Evolutionary conservation across 1,284 basidiomycete genomes (phyloP).

Genomic region (Irpex sp.): DNA sequence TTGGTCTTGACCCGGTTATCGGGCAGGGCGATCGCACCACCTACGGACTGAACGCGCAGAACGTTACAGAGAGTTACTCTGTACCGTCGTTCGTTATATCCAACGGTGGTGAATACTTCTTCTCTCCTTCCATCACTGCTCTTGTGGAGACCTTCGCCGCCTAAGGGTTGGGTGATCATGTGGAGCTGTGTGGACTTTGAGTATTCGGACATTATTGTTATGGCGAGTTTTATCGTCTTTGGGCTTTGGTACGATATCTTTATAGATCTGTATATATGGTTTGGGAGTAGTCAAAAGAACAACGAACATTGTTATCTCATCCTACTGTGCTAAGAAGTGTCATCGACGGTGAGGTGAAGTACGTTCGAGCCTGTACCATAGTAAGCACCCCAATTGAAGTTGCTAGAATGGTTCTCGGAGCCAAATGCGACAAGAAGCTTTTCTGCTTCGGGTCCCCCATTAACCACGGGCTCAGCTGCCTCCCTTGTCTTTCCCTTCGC

Average conservation of each 20-base stretch:
- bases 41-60: background rate
- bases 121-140: constrained; percentile 13
- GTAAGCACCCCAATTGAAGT: constrained; percentile 61
- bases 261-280: background rate
- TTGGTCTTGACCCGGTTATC: constrained; percentile 1
- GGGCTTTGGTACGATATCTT: background rate
- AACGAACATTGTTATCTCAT: background rate
- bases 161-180: background rate
- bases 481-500: constrained; percentile 55
- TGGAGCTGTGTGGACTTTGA: background rate
- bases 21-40: background rate
- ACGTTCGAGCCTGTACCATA: constrained; percentile 70
- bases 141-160: background rate
- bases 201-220: background rate
- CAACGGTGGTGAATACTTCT: constrained; percentile 19
- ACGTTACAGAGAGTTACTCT: background rate
- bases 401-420: constrained; percentile 61
- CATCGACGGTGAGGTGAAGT: constrained; percentile 36
- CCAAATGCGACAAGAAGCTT: constrained; percentile 61
- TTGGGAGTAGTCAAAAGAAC: background rate
- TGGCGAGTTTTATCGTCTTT: background rate
- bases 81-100: constrained; percentile 15
- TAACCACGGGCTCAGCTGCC: constrained; percentile 46
- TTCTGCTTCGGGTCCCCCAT: constrained; percentile 46
- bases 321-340: background rate